These are phyloP conservation scores for Macaranga tanarius DNA, from an alignment of 441 rosid species.

Conservation along the genomic window DNA sequence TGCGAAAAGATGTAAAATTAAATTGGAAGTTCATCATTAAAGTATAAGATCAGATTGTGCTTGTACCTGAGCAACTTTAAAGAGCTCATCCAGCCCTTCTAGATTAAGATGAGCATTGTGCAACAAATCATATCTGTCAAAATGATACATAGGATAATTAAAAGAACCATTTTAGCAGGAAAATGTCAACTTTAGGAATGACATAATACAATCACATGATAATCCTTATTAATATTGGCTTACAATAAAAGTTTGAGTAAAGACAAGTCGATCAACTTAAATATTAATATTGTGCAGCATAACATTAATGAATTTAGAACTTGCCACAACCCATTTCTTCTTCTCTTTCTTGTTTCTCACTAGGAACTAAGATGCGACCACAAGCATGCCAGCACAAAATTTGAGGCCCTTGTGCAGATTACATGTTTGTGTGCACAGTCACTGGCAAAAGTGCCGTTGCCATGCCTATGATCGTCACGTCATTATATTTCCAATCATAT, in stretches of 20 bases:
- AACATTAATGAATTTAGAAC: background rate
- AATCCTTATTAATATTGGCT: background rate
- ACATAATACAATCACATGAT: background rate
- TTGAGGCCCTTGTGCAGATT: background rate
- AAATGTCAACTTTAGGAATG: conserved; percentile 1
- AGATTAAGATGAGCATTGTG: conserved; percentile 98
- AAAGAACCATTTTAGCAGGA: conserved; percentile 10
- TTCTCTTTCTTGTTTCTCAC: background rate
- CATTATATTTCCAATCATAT: background rate
- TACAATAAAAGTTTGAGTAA: background rate
- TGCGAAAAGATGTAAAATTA: background rate
- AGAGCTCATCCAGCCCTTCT: conserved; percentile 88
- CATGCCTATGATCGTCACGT: background rate
- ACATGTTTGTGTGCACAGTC: background rate
- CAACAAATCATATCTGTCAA: conserved; percentile 86
- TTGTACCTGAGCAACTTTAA: conserved; percentile 96
- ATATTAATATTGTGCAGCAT: background rate
- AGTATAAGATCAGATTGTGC: conserved; percentile 10
- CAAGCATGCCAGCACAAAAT: conserved; percentile 6
- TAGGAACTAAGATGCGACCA: background rate
- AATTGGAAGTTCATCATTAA: background rate
- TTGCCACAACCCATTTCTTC: background rate
- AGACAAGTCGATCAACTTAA: background rate
- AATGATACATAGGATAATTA: conserved; percentile 11
- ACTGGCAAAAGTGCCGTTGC: background rate